Evolutionary conservation across 495 filamentous ascomycete genomes (phyloP).

Genomic region (Gamarada debralockiae): DNA sequence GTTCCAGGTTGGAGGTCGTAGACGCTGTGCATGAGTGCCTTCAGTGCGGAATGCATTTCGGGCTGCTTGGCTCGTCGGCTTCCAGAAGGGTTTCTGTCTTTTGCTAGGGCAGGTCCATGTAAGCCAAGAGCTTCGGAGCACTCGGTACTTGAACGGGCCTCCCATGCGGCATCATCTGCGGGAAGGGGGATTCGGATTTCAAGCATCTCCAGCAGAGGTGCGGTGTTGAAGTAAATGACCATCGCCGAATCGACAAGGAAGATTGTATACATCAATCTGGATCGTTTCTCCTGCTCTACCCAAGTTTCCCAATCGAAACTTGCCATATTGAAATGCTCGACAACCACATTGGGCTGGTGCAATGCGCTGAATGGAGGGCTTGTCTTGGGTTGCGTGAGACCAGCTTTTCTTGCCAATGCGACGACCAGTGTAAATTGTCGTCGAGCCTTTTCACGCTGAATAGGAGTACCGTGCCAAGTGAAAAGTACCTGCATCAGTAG

Average conservation of each 20-base stretch:
- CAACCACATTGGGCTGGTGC: slow-evolving; percentile 38
- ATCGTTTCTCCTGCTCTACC: slow-evolving; percentile 65
- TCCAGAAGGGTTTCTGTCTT: slow-evolving; percentile 48
- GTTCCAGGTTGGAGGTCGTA: slow-evolving; percentile 48
- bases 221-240: slow-evolving; percentile 61
- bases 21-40: slow-evolving; percentile 47
- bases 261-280: slow-evolving; percentile 55
- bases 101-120: slow-evolving; percentile 41
- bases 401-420: slow-evolving; percentile 43
- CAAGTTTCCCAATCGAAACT: slow-evolving; percentile 57
- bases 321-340: slow-evolving; percentile 30
- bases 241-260: slow-evolving; percentile 55
- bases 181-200: slow-evolving; percentile 59
- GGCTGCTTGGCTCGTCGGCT: slow-evolving; percentile 55
- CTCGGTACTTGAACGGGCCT: slow-evolving; percentile 45
- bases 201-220: slow-evolving; percentile 49
- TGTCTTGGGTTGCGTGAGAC: slow-evolving; percentile 44
- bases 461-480: slow-evolving; percentile 59
- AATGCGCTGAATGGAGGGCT: slow-evolving; percentile 35
- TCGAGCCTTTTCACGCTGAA: slow-evolving; percentile 52
- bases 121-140: slow-evolving; percentile 60
- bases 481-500: slow-evolving; percentile 51
- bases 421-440: slow-evolving; percentile 48
- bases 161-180: slow-evolving; percentile 64
- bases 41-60: slow-evolving; percentile 48